Evolutionary conservation across 2,329 filamentous ascomycete species (phyloP), one percentile per base, ranked within the genome.

Genomic region (Pseudogymnoascus pannorum): DNA sequence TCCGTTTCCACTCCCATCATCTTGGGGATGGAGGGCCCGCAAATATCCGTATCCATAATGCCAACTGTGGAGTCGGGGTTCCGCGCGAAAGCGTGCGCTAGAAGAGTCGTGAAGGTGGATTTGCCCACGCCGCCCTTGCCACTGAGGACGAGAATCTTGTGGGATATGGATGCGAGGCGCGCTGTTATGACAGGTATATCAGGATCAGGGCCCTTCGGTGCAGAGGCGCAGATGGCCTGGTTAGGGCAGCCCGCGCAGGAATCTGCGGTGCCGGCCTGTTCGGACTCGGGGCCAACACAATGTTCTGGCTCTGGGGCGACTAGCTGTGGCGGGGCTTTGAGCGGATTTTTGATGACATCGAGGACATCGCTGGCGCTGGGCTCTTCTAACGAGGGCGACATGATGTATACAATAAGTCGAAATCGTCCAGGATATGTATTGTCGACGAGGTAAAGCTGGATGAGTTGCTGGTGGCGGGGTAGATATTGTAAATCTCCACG

Each of bases 11-110:
- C 93, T 33, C 94, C 94, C 87, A 99, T 92, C 93, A 99, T 97
- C 78, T 97, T 97, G 18, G 94, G 94, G 69, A 99, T 97, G 66
- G 87, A 91, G 0, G 94, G 94, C 0, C 94, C 94, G 76, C 92
- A 97, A 65, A 99, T 96, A 74, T 99, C 94, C 5, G 94, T 95
- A 75, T 99, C 94, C 91, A 97, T 97, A 68, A 99, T 87, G 18
- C 93, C 94, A 26, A 99, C 90, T 1, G 85, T 91, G 61, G 79
- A 87, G 51, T 87, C 84, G 0, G 87, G 85, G 73, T 95, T 91
- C 12, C 85, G 84, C 1, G 94, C 91, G 69, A 99, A 95, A 1
- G 90, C 92, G 72, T 96, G 91, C 2, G 90, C 89, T 16, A 97
- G 84, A 69, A 97, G 84, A 1, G 87, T 88, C 2, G 90, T 93